phyloP scores from a whole-genome alignment of 2,329 filamentous ascomycete genomes.

The Trichoderma koningii region DNA sequence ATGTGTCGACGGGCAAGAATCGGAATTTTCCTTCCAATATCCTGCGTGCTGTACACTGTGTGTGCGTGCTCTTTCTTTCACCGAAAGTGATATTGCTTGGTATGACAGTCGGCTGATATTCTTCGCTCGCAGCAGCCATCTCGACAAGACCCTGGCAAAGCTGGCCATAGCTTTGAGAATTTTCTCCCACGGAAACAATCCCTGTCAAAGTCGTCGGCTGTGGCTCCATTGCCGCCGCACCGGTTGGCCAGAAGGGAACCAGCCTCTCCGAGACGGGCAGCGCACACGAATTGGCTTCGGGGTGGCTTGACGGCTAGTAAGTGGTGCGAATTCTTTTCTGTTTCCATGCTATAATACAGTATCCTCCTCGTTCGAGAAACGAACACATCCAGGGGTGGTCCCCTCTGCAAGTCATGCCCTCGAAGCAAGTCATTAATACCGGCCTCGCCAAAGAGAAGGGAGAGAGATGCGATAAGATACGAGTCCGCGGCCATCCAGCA shows the following conservation, averaged over 20 bases:
- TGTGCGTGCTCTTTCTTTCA: neutral
- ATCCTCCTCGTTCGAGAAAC: slow-evolving; percentile 2
- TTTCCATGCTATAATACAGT: neutral
- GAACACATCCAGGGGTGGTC: neutral
- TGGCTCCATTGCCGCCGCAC: slow-evolving; percentile 23
- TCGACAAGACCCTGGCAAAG: neutral
- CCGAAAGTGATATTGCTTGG: no score
- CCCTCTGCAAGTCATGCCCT: slow-evolving; percentile 19
- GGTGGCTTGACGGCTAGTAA: slow-evolving; percentile 19
- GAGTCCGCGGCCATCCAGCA: slow-evolving; percentile 1
- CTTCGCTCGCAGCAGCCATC: slow-evolving; percentile 4
- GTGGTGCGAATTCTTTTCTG: slow-evolving; percentile 12
- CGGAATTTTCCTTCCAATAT: no score
- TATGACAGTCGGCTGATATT: slow-evolving; percentile 17
- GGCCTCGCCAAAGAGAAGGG: slow-evolving; percentile 1
- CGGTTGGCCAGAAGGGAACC: slow-evolving; percentile 18
- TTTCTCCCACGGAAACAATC: slow-evolving; percentile 22
- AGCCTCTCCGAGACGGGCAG: slow-evolving; percentile 26
- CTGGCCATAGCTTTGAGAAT: slow-evolving; percentile 12
- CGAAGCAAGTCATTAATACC: slow-evolving; percentile 15
- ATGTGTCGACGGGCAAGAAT: neutral
- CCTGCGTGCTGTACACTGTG: neutral
- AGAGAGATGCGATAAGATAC: neutral
- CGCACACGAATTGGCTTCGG: slow-evolving; percentile 5
- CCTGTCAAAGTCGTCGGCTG: slow-evolving; percentile 21